Conservation (phyloP, 306 rosid species). For the Calophaca sinica region DNA sequence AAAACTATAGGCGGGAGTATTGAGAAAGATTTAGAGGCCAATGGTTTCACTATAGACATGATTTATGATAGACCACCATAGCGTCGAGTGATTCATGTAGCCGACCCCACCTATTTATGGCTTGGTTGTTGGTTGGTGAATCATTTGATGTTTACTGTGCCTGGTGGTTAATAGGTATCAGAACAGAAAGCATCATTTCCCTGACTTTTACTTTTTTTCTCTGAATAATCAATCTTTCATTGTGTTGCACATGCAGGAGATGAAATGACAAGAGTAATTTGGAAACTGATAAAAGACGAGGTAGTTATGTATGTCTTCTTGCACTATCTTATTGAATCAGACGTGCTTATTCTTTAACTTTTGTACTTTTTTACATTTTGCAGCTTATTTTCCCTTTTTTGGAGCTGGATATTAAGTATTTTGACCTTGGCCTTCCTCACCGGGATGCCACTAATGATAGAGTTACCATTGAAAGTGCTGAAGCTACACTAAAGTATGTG, state of each 20-base stretch:
- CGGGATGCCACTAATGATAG: conserved; percentile 64
- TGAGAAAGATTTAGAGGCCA: no score
- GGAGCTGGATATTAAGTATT: conserved; percentile 61
- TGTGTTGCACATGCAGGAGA: conserved; percentile 52
- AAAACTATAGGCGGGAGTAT: no score
- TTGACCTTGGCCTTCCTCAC: conserved; percentile 63
- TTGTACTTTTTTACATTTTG: conserved; percentile 1
- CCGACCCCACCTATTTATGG: no score
- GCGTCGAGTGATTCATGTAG: no score
- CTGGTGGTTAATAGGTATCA: not conserved
- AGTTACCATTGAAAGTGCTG: conserved; percentile 68
- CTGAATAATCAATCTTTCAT: conserved; percentile 28
- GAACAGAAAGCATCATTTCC: conserved; percentile 7
- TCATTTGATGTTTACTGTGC: conserved; percentile 15
- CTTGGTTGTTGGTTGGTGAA: no score
- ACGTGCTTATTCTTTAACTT: not conserved
- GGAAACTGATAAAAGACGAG: conserved; percentile 64
- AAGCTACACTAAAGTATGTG: conserved; percentile 62
- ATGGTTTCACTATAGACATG: no score
- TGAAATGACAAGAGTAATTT: conserved; percentile 65
- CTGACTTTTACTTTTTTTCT: conserved; percentile 19
- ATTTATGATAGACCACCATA: no score
- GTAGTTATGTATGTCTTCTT: conserved; percentile 45
- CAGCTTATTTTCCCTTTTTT: conserved; percentile 62
- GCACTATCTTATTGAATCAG: not conserved